Conservation (phyloP, 257 asterid species). For the Verbena officinalis region DNA sequence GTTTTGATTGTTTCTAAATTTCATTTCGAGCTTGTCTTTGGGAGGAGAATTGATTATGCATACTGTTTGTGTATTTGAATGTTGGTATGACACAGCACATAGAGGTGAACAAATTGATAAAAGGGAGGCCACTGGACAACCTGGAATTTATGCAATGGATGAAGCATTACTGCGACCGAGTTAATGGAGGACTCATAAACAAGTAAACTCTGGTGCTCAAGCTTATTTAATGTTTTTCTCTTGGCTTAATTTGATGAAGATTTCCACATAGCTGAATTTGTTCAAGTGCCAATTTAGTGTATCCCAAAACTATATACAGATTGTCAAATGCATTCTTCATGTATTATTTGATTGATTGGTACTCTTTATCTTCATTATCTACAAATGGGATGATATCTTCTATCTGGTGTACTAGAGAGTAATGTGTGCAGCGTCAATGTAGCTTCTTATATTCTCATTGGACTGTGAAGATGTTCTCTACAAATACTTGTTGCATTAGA, state of each 20-base stretch:
- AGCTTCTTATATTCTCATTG: neutral
- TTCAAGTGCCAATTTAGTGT: neutral
- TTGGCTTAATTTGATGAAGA: neutral
- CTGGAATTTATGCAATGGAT: slow-evolving; percentile 96
- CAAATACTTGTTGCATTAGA: neutral
- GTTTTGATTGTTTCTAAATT: neutral
- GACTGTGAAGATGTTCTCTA: neutral
- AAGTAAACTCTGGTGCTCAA: slow-evolving; percentile 36
- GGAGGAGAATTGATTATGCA: slow-evolving; percentile 2
- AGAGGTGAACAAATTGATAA: slow-evolving; percentile 85
- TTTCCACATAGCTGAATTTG: neutral
- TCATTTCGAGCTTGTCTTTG: too few species aligned
- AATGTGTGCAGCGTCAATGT: neutral
- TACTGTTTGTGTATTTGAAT: slow-evolving; percentile 7
- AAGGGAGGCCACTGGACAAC: slow-evolving; percentile 90
- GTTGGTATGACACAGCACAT: slow-evolving; percentile 52
- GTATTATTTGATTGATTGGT: neutral
- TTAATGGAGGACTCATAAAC: slow-evolving; percentile 54
- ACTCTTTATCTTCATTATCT: neutral
- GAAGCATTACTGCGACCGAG: slow-evolving; percentile 80
- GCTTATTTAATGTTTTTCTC: neutral
- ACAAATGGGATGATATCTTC: neutral
- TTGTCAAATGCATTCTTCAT: neutral
- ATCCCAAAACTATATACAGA: neutral
- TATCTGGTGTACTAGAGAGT: neutral